These are phyloP conservation scores for Streptanthus diversifolius DNA, from an alignment of 345 rosid species.

Conservation along the genomic window DNA sequence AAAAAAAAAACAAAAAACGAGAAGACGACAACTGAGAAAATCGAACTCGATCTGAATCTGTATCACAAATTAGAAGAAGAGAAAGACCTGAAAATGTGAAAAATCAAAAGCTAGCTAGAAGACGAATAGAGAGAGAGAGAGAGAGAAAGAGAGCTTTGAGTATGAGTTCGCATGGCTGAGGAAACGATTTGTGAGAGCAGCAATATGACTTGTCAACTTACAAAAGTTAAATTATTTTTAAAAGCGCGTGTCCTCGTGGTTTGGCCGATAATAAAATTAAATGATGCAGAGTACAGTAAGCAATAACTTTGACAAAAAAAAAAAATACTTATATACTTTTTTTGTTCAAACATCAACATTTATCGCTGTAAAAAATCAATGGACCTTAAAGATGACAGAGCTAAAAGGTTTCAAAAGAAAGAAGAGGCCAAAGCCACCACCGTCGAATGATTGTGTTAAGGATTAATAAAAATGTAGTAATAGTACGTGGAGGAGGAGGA, in stretches of 20 bases:
- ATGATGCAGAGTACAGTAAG: neutral
- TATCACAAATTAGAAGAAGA: neutral
- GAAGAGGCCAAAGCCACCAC: conserved; percentile 27
- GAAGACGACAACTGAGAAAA: neutral
- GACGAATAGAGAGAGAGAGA: neutral
- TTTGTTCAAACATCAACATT: neutral
- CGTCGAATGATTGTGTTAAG: conserved; percentile 30
- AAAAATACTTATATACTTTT: neutral
- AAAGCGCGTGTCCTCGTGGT: conserved; percentile 36
- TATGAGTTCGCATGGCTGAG: conserved; percentile 35
- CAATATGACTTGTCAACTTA: conserved; percentile 20
- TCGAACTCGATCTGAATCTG: conserved; percentile 16
- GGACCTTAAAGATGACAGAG: conserved; percentile 19
- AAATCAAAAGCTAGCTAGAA: neutral
- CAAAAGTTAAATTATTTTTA: neutral
- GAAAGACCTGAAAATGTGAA: neutral
- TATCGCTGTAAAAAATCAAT: neutral
- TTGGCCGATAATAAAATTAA: conserved; percentile 25
- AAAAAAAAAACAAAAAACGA: neutral
- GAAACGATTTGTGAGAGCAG: conserved; percentile 15
- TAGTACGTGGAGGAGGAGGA: conserved; percentile 9
- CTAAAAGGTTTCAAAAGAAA: conserved; percentile 6
- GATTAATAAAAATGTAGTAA: neutral
- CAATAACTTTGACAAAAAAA: neutral
- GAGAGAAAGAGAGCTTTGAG: conserved; percentile 5